A percentile compares a stretch with the other conserved stretches of the same genome.
phyloP scores from a whole-genome alignment of 139 green algal genomes.

The Eudorina sp. region DNA sequence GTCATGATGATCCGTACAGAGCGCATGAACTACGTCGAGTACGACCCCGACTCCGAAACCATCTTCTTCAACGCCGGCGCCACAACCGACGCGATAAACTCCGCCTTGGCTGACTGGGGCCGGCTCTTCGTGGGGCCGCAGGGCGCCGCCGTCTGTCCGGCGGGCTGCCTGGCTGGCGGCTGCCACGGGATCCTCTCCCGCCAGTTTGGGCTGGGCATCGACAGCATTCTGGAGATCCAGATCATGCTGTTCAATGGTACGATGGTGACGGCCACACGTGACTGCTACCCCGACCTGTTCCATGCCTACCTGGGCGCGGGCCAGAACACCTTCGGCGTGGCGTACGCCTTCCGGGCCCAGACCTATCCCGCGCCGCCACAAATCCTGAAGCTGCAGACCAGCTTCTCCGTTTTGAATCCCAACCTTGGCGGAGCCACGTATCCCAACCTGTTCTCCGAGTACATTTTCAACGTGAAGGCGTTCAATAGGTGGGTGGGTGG shows the following conservation, averaged over 20 bases:
- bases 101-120: not conserved
- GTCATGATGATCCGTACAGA: slow-evolving; percentile 19
- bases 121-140: slow-evolving; percentile 17
- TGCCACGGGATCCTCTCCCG: slow-evolving; percentile 24
- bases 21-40: not conserved
- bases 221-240: slow-evolving; percentile 1
- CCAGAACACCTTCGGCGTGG: slow-evolving; percentile 10
- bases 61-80: slow-evolving; percentile 5
- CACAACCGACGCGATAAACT: slow-evolving; percentile 4
- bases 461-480: not conserved
- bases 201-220: slow-evolving; percentile 22
- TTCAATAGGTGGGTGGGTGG: too few relatives aligned
- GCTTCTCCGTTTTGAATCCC: not conserved
- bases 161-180: slow-evolving; percentile 38
- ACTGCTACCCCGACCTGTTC: slow-evolving; percentile 25
- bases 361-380: slow-evolving; percentile 25
- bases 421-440: not conserved
- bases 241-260: slow-evolving; percentile 40
- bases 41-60: not conserved
- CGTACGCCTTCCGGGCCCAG: not conserved
- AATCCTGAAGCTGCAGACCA: not conserved
- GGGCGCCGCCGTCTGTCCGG: slow-evolving; percentile 20
- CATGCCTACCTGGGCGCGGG: slow-evolving; percentile 33
- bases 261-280: not conserved
- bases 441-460: not conserved